Percentiles rank a stretch among this genome's conserved stretches.
Evolutionary conservation across 768 basidiomycete species (phyloP).

Genomic region (Phaeotremella fagi): DNA sequence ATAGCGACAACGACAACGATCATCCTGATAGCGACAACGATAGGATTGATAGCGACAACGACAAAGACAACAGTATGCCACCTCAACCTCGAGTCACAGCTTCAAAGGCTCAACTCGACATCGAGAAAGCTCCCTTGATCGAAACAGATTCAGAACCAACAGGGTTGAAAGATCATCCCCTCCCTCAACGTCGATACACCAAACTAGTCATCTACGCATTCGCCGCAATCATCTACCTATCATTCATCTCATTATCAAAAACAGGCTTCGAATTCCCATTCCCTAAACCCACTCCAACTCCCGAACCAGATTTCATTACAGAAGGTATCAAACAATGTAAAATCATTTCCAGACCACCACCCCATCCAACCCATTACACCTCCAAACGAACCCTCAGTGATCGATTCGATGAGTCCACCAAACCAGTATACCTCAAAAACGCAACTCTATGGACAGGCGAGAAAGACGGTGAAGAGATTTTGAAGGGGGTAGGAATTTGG

Average conservation of each 20-base stretch:
- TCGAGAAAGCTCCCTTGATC: neutral
- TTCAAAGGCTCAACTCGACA: neutral
- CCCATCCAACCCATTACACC: conserved; percentile 24
- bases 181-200: neutral
- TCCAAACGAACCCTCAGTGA: conserved; percentile 31
- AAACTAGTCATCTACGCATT: neutral
- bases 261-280: conserved; percentile 31
- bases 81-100: neutral
- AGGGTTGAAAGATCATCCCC: neutral
- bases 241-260: neutral
- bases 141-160: neutral
- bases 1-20: no score
- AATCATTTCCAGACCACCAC: conserved; percentile 32
- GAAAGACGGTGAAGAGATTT: conserved; percentile 56
- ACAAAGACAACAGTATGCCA: neutral
- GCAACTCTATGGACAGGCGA: conserved; percentile 75
- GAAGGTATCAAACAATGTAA: conserved; percentile 44
- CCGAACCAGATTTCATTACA: conserved; percentile 25
- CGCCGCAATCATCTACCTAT: neutral
- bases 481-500: conserved; percentile 60
- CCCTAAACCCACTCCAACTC: conserved; percentile 21
- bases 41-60: no score
- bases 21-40: no score
- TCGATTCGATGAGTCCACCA: conserved; percentile 53
- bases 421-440: conserved; percentile 59